Conservation (phyloP, 2,329 filamentous ascomycete genomes). For the Neospermospora avenae region DNA sequence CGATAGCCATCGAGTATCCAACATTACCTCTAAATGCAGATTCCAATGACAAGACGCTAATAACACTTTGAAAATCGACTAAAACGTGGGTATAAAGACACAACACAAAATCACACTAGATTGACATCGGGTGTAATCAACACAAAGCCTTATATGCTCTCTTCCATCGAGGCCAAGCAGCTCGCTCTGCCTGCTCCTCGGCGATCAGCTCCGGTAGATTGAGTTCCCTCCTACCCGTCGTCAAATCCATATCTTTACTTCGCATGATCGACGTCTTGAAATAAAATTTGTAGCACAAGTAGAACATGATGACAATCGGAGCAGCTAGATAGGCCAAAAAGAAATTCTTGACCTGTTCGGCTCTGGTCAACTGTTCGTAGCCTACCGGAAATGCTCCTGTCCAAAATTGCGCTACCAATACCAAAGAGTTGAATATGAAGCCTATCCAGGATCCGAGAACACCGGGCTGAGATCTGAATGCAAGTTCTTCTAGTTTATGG, state of each 20-base stretch:
- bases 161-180: conserved; percentile 74
- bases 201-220: conserved; percentile 75
- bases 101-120: no score
- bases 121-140: no score
- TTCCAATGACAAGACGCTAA: neutral
- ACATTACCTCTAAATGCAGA: neutral
- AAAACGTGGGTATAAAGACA: neutral
- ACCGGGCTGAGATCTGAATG: conserved; percentile 78
- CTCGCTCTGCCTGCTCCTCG: conserved; percentile 74
- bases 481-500: conserved; percentile 70
- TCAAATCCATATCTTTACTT: conserved; percentile 75
- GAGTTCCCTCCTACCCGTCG: conserved; percentile 80
- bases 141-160: conserved; percentile 71
- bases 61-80: neutral
- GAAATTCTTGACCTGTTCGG: conserved; percentile 58
- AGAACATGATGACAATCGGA: conserved; percentile 66
- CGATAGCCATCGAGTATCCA: neutral
- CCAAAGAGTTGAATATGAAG: conserved; percentile 68
- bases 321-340: conserved; percentile 71
- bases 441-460: conserved; percentile 78
- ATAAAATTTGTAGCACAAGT: conserved; percentile 71
- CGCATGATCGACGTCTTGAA: conserved; percentile 66
- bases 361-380: conserved; percentile 44
- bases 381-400: conserved; percentile 74
- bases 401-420: conserved; percentile 86